phyloP scores from a whole-genome alignment of 768 basidiomycete genomes.

The Rossbeevera mucosa region DNA sequence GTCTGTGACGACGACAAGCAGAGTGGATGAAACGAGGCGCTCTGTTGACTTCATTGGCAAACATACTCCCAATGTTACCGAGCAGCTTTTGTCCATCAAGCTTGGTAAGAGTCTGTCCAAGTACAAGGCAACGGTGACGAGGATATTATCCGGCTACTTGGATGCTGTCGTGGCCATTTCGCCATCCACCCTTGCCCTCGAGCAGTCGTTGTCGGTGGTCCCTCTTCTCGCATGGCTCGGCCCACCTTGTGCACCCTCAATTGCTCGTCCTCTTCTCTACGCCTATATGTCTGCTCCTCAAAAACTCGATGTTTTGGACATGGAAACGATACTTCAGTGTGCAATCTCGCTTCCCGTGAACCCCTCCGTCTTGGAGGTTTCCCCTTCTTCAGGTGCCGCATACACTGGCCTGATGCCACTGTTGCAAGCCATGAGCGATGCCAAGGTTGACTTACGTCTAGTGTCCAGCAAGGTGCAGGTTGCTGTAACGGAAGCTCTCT shows the following conservation, averaged over 20 bases:
- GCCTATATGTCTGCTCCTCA: constrained; percentile 40
- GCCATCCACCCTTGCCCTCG: not conserved
- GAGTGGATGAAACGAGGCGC: constrained; percentile 6
- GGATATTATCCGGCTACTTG: constrained; percentile 19
- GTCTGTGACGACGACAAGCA: not conserved
- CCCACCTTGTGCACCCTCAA: constrained; percentile 30
- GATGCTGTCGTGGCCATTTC: constrained; percentile 5
- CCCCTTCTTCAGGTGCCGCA: constrained; percentile 21
- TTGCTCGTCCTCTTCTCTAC: constrained; percentile 40
- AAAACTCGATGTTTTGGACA: constrained; percentile 38
- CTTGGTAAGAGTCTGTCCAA: constrained; percentile 13
- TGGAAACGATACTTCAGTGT: constrained; percentile 41
- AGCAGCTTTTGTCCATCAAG: constrained; percentile 12
- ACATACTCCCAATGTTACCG: constrained; percentile 5
- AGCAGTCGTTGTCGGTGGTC: constrained; percentile 15
- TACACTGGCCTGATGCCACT: constrained; percentile 42
- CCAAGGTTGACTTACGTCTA: constrained; percentile 28
- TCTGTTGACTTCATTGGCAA: constrained; percentile 27
- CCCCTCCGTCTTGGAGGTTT: constrained; percentile 1
- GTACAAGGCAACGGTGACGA: constrained; percentile 11
- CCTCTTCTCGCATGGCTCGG: constrained; percentile 33
- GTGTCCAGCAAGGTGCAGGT: constrained; percentile 19
- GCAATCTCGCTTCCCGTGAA: constrained; percentile 30
- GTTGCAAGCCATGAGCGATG: constrained; percentile 37
- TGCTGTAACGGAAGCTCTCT: constrained; percentile 23